phyloP scores from a whole-genome alignment of 2,329 filamentous ascomycete genomes.

The Parastagonospora avenae region DNA sequence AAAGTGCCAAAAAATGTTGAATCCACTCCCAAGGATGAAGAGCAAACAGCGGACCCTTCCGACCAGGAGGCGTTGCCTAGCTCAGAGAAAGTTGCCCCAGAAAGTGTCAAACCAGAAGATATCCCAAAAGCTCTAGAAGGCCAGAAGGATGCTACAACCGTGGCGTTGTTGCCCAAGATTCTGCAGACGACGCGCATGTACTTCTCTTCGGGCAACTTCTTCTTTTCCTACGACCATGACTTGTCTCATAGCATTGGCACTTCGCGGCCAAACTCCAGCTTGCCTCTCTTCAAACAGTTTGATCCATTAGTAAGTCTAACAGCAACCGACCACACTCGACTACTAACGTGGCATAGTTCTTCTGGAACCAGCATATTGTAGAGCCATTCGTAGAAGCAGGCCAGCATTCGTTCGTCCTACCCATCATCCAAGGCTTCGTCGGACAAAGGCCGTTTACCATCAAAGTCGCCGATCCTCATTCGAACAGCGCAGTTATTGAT shows the following conservation, averaged over 20 bases:
- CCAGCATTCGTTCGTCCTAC: slow-evolving; percentile 73
- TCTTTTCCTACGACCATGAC: slow-evolving; percentile 93
- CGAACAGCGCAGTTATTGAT: slow-evolving; percentile 42
- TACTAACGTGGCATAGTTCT: slow-evolving; percentile 60
- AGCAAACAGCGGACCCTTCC: slow-evolving; percentile 16
- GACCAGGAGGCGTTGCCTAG: slow-evolving; percentile 28
- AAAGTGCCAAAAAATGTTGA: slow-evolving; percentile 42
- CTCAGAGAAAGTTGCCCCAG: slow-evolving; percentile 22
- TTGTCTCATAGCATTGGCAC: slow-evolving; percentile 70
- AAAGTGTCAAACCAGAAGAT: slow-evolving; percentile 36
- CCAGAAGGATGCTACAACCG: slow-evolving; percentile 38
- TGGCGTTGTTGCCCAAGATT: slow-evolving; percentile 75
- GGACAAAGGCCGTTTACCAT: slow-evolving; percentile 83
- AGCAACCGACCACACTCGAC: background rate
- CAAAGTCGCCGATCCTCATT: slow-evolving; percentile 53
- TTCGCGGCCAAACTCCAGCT: slow-evolving; percentile 50
- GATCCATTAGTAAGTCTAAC: slow-evolving; percentile 64
- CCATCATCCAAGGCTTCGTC: slow-evolving; percentile 92
- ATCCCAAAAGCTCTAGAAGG: slow-evolving; percentile 43
- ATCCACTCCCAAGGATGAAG: slow-evolving; percentile 33
- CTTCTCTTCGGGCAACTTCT: slow-evolving; percentile 84
- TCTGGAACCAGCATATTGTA: slow-evolving; percentile 86
- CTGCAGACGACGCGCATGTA: slow-evolving; percentile 82
- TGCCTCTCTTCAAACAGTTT: slow-evolving; percentile 72
- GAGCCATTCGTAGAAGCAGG: slow-evolving; percentile 75